Evolutionary conservation across 2,329 filamentous ascomycete species (phyloP).

Genomic region (Amylocarpus encephaloides): DNA sequence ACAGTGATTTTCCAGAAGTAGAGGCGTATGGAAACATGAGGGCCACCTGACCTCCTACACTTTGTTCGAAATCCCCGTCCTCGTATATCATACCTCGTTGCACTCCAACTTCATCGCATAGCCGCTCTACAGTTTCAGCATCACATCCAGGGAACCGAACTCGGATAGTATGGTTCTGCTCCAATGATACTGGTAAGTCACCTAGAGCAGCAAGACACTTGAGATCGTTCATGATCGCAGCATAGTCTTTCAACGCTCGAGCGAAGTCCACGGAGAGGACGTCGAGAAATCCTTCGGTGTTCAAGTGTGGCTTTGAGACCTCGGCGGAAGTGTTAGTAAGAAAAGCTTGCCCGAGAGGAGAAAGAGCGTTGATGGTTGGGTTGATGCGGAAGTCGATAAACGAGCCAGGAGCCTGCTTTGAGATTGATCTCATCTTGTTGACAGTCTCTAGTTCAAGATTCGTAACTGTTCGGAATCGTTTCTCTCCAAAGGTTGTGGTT

Average conservation of each 20-base stretch:
- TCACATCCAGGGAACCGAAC: constrained; percentile 92
- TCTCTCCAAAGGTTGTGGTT: constrained; percentile 63
- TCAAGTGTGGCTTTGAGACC: constrained; percentile 54
- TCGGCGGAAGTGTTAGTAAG: constrained; percentile 37
- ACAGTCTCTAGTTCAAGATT: constrained; percentile 66
- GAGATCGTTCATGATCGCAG: constrained; percentile 72
- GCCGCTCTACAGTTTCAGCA: constrained; percentile 67
- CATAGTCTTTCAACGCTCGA: constrained; percentile 76
- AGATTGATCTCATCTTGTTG: constrained; percentile 56
- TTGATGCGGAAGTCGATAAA: constrained; percentile 84
- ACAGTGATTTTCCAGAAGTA: constrained; percentile 37
- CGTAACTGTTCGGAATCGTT: constrained; percentile 73
- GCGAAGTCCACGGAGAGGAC: constrained; percentile 83
- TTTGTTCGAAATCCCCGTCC: constrained; percentile 65
- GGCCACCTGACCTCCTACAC: constrained; percentile 64
- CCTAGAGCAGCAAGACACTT: constrained; percentile 70
- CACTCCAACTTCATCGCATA: constrained; percentile 85
- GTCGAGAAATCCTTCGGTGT: constrained; percentile 78
- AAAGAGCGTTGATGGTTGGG: constrained; percentile 84
- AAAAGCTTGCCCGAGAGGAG: constrained; percentile 56
- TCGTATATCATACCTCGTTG: constrained; percentile 72
- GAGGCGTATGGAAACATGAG: constrained; percentile 85
- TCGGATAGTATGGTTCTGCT: constrained; percentile 55
- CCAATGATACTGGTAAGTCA: constrained; percentile 73
- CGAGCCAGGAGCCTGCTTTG: constrained; percentile 60